Percentiles rank a stretch among this genome's conserved stretches.
Conservation (phyloP, 306 rosid genomes). For the Crotalaria pallida region DNA sequence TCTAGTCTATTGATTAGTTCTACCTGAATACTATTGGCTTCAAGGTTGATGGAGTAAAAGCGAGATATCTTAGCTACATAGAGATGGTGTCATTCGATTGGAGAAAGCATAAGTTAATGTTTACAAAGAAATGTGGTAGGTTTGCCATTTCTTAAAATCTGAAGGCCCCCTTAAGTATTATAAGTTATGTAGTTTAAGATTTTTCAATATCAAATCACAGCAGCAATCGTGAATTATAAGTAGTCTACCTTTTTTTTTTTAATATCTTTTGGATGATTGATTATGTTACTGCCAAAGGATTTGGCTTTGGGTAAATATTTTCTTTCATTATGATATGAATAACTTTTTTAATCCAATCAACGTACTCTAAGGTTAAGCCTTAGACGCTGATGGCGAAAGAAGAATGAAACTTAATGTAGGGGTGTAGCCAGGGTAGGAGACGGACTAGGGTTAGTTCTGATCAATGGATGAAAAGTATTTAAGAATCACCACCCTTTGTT, state of each 20-base stretch:
- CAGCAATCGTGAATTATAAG: neutral
- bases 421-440: neutral
- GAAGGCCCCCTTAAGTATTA: neutral
- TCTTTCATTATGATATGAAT: neutral
- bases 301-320: neutral
- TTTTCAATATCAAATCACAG: neutral
- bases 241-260: neutral
- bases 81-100: neutral
- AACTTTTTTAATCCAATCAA: neutral
- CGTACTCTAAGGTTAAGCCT: neutral
- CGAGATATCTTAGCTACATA: neutral
- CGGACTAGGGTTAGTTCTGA: neutral
- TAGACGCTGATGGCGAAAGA: neutral
- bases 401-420: neutral
- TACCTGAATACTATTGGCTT: neutral
- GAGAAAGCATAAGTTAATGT: neutral
- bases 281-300: neutral
- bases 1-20: neutral
- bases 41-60: neutral
- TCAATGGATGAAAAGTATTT: neutral
- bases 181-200: neutral
- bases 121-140: neutral
- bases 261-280: constrained; percentile 1
- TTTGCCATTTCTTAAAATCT: neutral
- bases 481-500: neutral